Evolutionary conservation across 805 yeast species (phyloP).

Genomic region (Candida khao-thaluensis): DNA sequence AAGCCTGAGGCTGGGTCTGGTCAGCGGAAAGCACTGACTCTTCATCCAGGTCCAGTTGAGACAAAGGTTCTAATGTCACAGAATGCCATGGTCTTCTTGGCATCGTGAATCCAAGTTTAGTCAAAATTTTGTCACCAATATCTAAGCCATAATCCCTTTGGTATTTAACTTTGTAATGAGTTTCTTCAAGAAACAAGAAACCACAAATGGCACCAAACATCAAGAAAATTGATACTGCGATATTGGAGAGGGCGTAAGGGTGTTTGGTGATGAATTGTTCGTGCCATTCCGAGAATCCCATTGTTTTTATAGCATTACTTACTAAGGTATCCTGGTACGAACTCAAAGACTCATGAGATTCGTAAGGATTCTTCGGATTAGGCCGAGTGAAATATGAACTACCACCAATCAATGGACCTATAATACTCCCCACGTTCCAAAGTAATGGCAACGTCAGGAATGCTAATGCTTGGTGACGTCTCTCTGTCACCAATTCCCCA

Average conservation of each 20-base stretch:
- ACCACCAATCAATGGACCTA: constrained; percentile 60
- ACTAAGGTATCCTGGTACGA: too few relatives aligned
- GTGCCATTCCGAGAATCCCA: constrained; percentile 16
- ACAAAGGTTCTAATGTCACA: background rate
- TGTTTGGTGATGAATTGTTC: constrained; percentile 27
- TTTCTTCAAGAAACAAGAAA: constrained; percentile 38
- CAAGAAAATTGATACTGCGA: constrained; percentile 31
- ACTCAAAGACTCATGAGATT: background rate
- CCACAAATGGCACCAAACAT: constrained; percentile 28
- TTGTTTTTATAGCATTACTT: too few relatives aligned
- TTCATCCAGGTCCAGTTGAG: background rate
- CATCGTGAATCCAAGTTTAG: constrained; percentile 24
- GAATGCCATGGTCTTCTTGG: constrained; percentile 32
- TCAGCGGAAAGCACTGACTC: constrained; percentile 1
- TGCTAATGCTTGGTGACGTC: constrained; percentile 61
- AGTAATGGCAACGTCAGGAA: constrained; percentile 60
- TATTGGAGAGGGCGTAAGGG: constrained; percentile 41
- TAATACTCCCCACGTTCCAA: constrained; percentile 58
- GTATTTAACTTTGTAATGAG: constrained; percentile 25
- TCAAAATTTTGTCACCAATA: constrained; percentile 33
- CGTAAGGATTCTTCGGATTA: constrained; percentile 8
- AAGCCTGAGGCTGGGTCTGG: constrained; percentile 11
- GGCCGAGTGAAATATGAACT: constrained; percentile 53
- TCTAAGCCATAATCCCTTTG: constrained; percentile 33
- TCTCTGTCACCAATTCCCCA: constrained; percentile 58